A percentile compares a stretch with the other conserved stretches of the same genome.
Evolutionary conservation across 805 yeast species (phyloP).

Genomic region (Candida berthetii): DNA sequence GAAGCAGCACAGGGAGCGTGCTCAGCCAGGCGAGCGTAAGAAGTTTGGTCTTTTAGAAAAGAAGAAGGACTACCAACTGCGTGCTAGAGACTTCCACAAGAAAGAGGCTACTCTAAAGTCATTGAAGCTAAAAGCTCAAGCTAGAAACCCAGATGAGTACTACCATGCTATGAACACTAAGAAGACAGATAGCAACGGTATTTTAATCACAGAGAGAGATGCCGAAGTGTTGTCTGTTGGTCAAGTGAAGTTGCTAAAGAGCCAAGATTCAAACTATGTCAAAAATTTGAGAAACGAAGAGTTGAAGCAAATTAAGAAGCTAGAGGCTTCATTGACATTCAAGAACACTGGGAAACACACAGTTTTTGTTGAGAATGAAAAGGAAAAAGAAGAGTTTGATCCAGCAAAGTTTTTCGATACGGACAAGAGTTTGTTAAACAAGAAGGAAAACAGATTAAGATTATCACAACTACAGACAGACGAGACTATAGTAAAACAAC

Average conservation of each 20-base stretch:
- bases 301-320: constrained; percentile 51
- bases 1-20: constrained; percentile 92
- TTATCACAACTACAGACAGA: constrained; percentile 48
- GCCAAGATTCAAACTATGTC: constrained; percentile 87
- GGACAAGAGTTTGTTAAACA: constrained; percentile 50
- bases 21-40: constrained; percentile 73
- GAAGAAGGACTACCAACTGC: constrained; percentile 75
- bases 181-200: constrained; percentile 65
- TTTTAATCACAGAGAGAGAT: constrained; percentile 60
- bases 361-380: constrained; percentile 68
- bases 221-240: constrained; percentile 56
- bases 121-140: constrained; percentile 63
- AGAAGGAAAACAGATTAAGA: constrained; percentile 69
- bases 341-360: constrained; percentile 71
- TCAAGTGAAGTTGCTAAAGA: constrained; percentile 76
- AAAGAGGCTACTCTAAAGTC: constrained; percentile 60
- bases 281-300: constrained; percentile 73
- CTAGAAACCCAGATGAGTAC: constrained; percentile 90
- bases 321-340: constrained; percentile 37
- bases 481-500: constrained; percentile 18
- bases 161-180: constrained; percentile 85
- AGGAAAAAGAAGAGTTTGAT: constrained; percentile 50
- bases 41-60: constrained; percentile 86
- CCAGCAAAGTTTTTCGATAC: constrained; percentile 69
- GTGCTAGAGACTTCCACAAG: constrained; percentile 61